Base-by-base conservation (phyloP, 768 basidiomycete species). In the Astraeus odoratus region DNA sequence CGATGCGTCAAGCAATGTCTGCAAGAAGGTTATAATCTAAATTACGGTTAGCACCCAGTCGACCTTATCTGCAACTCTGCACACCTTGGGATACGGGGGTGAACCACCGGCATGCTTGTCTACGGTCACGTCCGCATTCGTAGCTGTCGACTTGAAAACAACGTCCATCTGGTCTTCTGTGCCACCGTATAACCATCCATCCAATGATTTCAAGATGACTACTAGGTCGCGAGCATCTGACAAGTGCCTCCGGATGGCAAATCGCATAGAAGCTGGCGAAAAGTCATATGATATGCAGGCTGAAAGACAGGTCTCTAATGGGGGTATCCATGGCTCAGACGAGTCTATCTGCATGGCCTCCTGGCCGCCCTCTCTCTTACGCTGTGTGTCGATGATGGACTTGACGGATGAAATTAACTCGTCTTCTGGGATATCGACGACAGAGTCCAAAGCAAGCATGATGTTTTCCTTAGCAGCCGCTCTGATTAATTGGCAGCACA, bases 1-100 rank as follows among this genome's bases (percentile, higher is more conserved):
- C 10, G 77, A 81, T 1, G 86, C 74, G 60, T 91, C 88, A 22
- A 91, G 69, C 44, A 88, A 58, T 5, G 70, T 67, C 63, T 84
- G 81, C 7, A 83, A 57, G 66, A 89, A 83, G 0, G 59, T 51
- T 19, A 82, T 59, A 42, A 80, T 64, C 83, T 86, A 13, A 47
- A 65, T 73, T 6, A 54, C 31, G 4, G 64, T 60, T 0, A 80
- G 54, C 23, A 63, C 44, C 1, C 64, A 61, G 4, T 63, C 39
- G 35, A 47, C 33, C 58, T 42, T 6, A 55, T 38, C 46, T 70
- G 68, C 16, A 69, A 58, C 25, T 68, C 53, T 1, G 19, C 68
- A 69, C 75, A 40, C 72, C 69, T 65, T 62, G 43, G 51, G 29
- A 39, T 64, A 63, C 4, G 59, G 56, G 1, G 61, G 61, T 12